Percentiles rank a stretch among this genome's conserved stretches.
Conservation (phyloP, 2,329 filamentous ascomycete species). For the Sporothrix euskadiensis region DNA sequence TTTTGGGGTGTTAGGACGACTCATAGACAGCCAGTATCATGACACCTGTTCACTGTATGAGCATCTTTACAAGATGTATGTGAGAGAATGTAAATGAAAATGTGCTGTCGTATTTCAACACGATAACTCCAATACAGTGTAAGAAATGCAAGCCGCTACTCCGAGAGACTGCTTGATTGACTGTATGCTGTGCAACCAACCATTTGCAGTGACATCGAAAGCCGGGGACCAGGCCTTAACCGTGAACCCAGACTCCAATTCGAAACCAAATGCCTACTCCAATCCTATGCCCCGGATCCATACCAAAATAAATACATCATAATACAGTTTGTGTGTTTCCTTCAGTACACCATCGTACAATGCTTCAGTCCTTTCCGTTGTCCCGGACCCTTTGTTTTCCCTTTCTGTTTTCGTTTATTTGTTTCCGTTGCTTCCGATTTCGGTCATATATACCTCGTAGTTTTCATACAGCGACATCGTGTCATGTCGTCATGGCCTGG, state of each 20-base stretch:
- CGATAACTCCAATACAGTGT: background rate
- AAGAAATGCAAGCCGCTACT: background rate
- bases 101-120: constrained; percentile 1
- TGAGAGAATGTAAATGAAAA: background rate
- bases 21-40: background rate
- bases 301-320: constrained; percentile 24
- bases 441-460: background rate
- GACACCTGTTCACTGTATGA: constrained; percentile 1
- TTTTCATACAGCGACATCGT: background rate
- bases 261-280: background rate
- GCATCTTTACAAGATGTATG: background rate
- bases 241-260: background rate
- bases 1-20: background rate
- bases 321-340: constrained; percentile 25
- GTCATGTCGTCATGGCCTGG: background rate
- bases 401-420: background rate
- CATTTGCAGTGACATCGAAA: background rate
- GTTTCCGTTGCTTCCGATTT: background rate
- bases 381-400: background rate
- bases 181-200: background rate
- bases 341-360: background rate
- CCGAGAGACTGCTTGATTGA: background rate
- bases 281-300: background rate
- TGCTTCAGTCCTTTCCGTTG: background rate
- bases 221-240: background rate